phyloP scores from a whole-genome alignment of 176 grass and related monocot genomes.

The bread wheat (Triticum aestivum) region DNA sequence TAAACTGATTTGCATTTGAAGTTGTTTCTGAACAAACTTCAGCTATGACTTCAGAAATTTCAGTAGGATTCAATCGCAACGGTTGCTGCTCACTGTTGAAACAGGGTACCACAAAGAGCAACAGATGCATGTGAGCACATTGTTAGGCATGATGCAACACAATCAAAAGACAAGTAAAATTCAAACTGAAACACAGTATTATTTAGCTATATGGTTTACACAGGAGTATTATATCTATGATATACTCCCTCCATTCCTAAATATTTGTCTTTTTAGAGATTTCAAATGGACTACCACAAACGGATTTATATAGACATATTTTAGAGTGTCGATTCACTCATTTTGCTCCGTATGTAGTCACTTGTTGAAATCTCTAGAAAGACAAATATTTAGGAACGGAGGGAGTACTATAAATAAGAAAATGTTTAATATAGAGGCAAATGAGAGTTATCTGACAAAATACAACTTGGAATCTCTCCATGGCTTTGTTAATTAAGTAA shows the following conservation, averaged over 20 bases:
- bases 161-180: background rate
- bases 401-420: background rate
- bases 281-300: too few relatives aligned
- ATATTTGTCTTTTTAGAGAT: too few relatives aligned
- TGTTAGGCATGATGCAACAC: background rate
- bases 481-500: slow-evolving; percentile 6
- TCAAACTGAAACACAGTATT: background rate
- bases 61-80: slow-evolving; percentile 81
- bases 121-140: slow-evolving; percentile 27
- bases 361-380: too few relatives aligned
- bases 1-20: slow-evolving; percentile 59
- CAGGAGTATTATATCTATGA: background rate
- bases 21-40: slow-evolving; percentile 86
- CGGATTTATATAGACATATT: too few relatives aligned
- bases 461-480: background rate
- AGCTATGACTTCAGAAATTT: slow-evolving; percentile 95
- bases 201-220: slow-evolving; percentile 8
- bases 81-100: slow-evolving; percentile 96
- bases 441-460: background rate
- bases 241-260: background rate
- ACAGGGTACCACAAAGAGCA: slow-evolving; percentile 28
- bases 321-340: too few relatives aligned
- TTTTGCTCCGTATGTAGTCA: too few relatives aligned
- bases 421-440: background rate
- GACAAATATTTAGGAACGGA: too few relatives aligned